Evolutionary conservation across 176 grass and related monocot species (phyloP).

Genomic region (Ensete glaucum): DNA sequence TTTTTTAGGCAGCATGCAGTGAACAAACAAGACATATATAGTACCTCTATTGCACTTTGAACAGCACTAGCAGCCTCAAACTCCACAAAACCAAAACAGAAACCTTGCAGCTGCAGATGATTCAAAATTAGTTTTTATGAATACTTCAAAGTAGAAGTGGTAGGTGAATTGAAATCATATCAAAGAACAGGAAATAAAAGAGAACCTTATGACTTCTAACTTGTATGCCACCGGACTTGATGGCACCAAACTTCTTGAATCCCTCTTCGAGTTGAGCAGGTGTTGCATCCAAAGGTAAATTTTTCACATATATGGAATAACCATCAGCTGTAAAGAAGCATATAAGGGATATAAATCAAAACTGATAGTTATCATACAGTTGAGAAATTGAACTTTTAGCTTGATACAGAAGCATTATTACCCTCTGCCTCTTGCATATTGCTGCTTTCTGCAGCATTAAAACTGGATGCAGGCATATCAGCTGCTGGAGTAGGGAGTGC

Average conservation of each 20-base stretch:
- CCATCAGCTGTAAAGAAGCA: constrained; percentile 52
- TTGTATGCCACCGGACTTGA: constrained; percentile 80
- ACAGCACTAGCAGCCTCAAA: constrained; percentile 80
- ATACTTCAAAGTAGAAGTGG: background rate
- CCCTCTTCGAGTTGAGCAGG: constrained; percentile 69
- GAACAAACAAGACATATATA: background rate
- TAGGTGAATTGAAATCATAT: background rate
- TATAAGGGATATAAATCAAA: constrained; percentile 1
- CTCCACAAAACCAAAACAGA: constrained; percentile 94
- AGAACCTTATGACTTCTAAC: constrained; percentile 92
- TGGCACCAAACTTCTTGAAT: constrained; percentile 77
- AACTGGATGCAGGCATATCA: constrained; percentile 51
- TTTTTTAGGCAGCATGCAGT: background rate
- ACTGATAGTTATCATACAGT: background rate
- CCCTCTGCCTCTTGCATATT: constrained; percentile 73
- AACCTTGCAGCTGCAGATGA: constrained; percentile 66
- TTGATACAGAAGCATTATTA: constrained; percentile 15
- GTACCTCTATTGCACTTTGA: constrained; percentile 78
- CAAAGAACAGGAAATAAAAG: constrained; percentile 6
- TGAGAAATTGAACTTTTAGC: background rate
- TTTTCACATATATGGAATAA: constrained; percentile 74
- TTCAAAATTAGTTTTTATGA: constrained; percentile 10
- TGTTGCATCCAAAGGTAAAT: constrained; percentile 60
- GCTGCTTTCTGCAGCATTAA: constrained; percentile 44
- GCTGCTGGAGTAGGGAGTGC: constrained; percentile 16